Evolutionary conservation across 257 asterid species (phyloP).

Genomic region (Scutellaria baicalensis): DNA sequence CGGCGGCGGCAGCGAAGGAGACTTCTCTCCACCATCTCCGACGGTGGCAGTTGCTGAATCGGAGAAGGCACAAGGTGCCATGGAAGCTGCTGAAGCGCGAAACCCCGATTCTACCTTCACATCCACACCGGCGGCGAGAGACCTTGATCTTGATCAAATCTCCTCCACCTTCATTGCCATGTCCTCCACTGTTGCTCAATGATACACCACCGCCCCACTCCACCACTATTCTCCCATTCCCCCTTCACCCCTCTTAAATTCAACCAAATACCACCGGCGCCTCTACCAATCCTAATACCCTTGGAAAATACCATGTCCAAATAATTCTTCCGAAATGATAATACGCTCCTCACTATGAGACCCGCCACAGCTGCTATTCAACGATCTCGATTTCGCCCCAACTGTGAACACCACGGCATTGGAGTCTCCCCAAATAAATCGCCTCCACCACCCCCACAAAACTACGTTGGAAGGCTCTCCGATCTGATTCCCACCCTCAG

Average conservation of each 20-base stretch:
- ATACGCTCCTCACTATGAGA: conserved; percentile 38
- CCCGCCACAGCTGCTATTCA: conserved; percentile 36
- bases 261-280: conserved; percentile 22
- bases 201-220: conserved; percentile 49
- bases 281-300: conserved; percentile 17
- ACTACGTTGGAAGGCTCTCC: conserved; percentile 54
- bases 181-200: conserved; percentile 57
- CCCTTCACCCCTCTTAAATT: conserved; percentile 22
- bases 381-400: conserved; percentile 25
- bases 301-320: conserved; percentile 11
- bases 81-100: too few species aligned
- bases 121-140: too few species aligned
- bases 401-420: conserved; percentile 25
- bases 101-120: too few species aligned
- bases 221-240: conserved; percentile 27
- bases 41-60: too few species aligned
- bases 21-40: too few species aligned
- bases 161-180: conserved; percentile 45
- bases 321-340: conserved; percentile 19
- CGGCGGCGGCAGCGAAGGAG: too few species aligned
- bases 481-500: conserved; percentile 52
- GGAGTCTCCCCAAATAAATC: conserved; percentile 10
- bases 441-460: conserved; percentile 72
- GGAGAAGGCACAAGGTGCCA: too few species aligned
- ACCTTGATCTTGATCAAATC: conserved; percentile 98